These are phyloP conservation scores for Nakazawaea molendinolei DNA, from an alignment of 805 yeast genomes.

Conservation along the genomic window DNA sequence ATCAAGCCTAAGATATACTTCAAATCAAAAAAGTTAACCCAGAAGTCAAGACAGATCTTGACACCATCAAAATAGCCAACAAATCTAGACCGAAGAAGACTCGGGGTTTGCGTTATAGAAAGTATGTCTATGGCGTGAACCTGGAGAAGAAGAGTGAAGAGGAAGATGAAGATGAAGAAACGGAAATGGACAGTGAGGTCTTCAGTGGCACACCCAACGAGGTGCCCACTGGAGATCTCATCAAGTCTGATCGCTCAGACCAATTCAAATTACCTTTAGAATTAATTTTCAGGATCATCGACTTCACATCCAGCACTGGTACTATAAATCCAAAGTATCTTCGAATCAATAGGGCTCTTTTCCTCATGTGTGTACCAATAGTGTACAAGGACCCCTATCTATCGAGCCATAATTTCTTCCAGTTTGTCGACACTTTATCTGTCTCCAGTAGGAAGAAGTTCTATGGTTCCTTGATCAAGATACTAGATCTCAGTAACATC, in stretches of 20 bases:
- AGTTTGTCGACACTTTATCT: constrained; percentile 66
- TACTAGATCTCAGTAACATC: constrained; percentile 69
- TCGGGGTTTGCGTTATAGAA: constrained; percentile 65
- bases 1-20: too few relatives aligned
- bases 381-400: constrained; percentile 61
- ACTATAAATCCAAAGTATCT: constrained; percentile 35
- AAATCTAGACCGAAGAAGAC: constrained; percentile 81
- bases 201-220: constrained; percentile 34
- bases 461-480: constrained; percentile 54
- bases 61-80: too few relatives aligned
- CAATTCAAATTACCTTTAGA: constrained; percentile 15
- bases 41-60: too few relatives aligned
- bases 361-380: constrained; percentile 51
- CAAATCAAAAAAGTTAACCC: too few relatives aligned
- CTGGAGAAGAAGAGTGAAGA: constrained; percentile 20
- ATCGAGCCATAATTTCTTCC: constrained; percentile 58
- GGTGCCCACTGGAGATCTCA: constrained; percentile 28
- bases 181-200: constrained; percentile 16
- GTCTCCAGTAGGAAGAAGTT: constrained; percentile 36
- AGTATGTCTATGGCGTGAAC: constrained; percentile 53
- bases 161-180: constrained; percentile 24
- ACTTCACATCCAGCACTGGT: constrained; percentile 33
- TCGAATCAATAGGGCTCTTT: constrained; percentile 56
- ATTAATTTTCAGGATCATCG: constrained; percentile 47
- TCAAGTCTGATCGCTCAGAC: not conserved